Evolutionary conservation across 2,329 filamentous ascomycete genomes (phyloP).

Genomic region (Colletotrichum camelliae): DNA sequence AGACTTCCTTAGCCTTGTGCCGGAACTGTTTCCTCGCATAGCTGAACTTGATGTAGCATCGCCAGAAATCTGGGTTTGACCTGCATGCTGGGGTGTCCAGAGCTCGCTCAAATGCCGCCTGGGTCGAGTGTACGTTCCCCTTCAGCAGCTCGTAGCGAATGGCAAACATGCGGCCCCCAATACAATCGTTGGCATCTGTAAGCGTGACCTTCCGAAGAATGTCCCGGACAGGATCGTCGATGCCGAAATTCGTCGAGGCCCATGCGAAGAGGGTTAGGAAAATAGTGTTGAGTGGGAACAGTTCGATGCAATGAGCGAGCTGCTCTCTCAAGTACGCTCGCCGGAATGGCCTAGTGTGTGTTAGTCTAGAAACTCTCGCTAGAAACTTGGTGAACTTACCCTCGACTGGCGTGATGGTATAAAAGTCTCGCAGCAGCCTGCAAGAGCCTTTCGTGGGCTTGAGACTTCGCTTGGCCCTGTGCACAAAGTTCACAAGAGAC

Average conservation of each 20-base stretch:
- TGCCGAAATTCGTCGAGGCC: conserved; percentile 73
- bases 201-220: conserved; percentile 62
- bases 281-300: conserved; percentile 78
- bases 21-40: conserved; percentile 40
- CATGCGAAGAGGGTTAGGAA: conserved; percentile 77
- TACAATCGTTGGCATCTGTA: conserved; percentile 40
- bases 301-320: conserved; percentile 62
- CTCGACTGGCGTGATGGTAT: conserved; percentile 66
- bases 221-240: conserved; percentile 79
- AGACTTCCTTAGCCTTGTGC: conserved; percentile 50
- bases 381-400: conserved; percentile 40
- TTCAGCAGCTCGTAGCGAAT: conserved; percentile 54
- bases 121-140: conserved; percentile 55
- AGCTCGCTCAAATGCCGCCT: conserved; percentile 58
- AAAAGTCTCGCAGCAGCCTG: conserved; percentile 73
- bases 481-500: conserved; percentile 49
- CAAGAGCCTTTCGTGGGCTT: conserved; percentile 67
- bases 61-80: conserved; percentile 52
- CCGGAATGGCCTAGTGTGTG: conserved; percentile 62
- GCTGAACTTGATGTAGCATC: conserved; percentile 55
- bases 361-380: conserved; percentile 20
- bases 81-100: conserved; percentile 44
- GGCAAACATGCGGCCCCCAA: conserved; percentile 53
- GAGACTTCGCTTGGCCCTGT: conserved; percentile 35
- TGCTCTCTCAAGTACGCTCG: conserved; percentile 68